Conservation (phyloP, 1,139 yeast genomes). For the Tardiomyces depauwii region DNA sequence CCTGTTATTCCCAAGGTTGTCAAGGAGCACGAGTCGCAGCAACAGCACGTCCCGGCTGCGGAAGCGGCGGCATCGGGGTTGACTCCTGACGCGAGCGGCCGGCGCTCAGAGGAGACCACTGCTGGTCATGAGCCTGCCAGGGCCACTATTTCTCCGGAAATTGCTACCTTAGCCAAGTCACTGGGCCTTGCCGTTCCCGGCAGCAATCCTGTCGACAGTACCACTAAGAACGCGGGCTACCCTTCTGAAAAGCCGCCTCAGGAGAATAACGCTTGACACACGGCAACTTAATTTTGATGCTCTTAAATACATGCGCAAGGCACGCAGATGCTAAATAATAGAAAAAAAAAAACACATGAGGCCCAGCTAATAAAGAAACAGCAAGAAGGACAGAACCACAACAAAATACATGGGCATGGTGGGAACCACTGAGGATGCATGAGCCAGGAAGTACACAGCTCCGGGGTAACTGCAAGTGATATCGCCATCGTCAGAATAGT, state of each 20-base stretch:
- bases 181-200: neutral
- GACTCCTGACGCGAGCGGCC: neutral
- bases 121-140: neutral
- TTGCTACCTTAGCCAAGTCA: neutral
- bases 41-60: neutral
- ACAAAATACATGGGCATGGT: neutral
- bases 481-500: constrained; percentile 20
- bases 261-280: no score
- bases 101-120: neutral
- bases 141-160: neutral
- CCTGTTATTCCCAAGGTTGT: neutral
- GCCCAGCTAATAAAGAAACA: neutral
- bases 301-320: no score
- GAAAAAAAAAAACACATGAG: constrained; percentile 1
- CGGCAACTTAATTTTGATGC: no score
- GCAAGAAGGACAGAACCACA: neutral
- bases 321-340: neutral
- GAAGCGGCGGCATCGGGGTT: no score
- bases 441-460: constrained; percentile 21
- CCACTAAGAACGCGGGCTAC: neutral
- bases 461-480: constrained; percentile 28
- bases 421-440: neutral
- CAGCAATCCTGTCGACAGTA: neutral
- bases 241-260: no score
- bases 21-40: neutral